Base-by-base conservation (phyloP, 495 filamentous ascomycete genomes). In the Daldinia grandis region DNA sequence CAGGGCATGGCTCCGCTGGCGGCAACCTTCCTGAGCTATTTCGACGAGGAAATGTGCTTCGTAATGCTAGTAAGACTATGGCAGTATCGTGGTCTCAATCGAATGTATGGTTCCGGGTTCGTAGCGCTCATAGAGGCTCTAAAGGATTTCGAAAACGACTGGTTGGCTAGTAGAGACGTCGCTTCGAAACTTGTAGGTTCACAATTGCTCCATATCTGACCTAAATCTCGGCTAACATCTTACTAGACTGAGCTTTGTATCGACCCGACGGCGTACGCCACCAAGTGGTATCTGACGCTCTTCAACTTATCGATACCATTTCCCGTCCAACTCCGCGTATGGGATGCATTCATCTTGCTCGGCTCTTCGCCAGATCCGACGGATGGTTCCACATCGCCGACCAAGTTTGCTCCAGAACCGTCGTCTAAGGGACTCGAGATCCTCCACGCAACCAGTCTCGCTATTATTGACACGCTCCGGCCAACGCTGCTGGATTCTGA, bases 271-370 rank as follows among this genome's bases (percentile, higher is more conserved):
- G 90, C 94, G 21, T 99, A 98, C 77, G 96, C 94, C 31, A 98
- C 95, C 0, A 84, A 94, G 28, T 99, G 95, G 95, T 99, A 99
- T 76, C 85, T 99, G 30, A 99, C 95, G 2, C 86, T 99, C 5
- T 99, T 99, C 85, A 98, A 98, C 80, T 91, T 98, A 70, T 96
- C 93, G 17, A 93, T 99, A 64, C 95, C 95, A 2, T 99, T 98
- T 74, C 87, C 93, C 0, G 96, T 96, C 9, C 95, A 99, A 76
- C 91, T 99, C n/a, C 90, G 95, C 53, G 92, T 99, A 5, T 99
- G 95, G 95, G 95, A 99, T 74, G 93, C 97, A 0, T 98, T 99
- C 80, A 94, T 99, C 92, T 89, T 99, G 2, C 89, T 99, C 25
- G 95, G 95, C 49, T 74, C 75, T 21, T 71, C 77, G 19, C 69